Base-by-base conservation (phyloP, 2,329 filamentous ascomycete species). In the Calonectria crousiana region DNA sequence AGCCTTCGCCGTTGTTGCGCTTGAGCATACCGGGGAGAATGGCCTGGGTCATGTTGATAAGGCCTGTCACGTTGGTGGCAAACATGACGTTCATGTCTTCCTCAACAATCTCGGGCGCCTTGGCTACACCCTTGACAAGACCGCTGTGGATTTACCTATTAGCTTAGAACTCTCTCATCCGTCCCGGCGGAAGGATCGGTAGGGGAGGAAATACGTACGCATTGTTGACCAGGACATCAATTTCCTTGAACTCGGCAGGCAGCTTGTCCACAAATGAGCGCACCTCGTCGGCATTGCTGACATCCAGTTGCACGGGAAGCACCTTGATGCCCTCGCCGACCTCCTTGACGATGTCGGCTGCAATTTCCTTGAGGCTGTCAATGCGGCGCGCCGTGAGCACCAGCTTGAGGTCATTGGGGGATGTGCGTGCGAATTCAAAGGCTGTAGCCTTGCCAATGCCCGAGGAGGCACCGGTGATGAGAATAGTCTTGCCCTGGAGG, bases 11-110 rank as follows among this genome's bases (percentile, higher is more conserved):
- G 70, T 96, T 90, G 83, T 86, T 91, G 85, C 90, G 94, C 81
- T 91, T 89, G 85, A 95, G 93, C 89, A 96, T 97, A 80, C 95
- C 92, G 44, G 94, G 92, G 16, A 98, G 85, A 52, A 98, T 88
- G 38, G 95, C 95, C 88, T 99, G 97, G 0, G 96, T 98, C 94
- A 98, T 95, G 88, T 96, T 95, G 87, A 99, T 97, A 36, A 99
- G 89, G 26, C 96, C 97, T 1, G 94, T 97, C 65, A 98, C 96
- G 83, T 99, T 99, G 71, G 97, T 98, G 66, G 91, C 87, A 81
- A 98, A 95, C 95, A 98, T 98, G 83, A 92, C 82, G 79, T 94
- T 89, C 78, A 98, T 93, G 86, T 99, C 96, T 70, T 93, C 92
- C 80, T 94, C 89, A n/a, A 88, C 90, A 82, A 99, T 98, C 47